phyloP scores from a whole-genome alignment of 257 asterid species.

The Jasminum sambac region DNA sequence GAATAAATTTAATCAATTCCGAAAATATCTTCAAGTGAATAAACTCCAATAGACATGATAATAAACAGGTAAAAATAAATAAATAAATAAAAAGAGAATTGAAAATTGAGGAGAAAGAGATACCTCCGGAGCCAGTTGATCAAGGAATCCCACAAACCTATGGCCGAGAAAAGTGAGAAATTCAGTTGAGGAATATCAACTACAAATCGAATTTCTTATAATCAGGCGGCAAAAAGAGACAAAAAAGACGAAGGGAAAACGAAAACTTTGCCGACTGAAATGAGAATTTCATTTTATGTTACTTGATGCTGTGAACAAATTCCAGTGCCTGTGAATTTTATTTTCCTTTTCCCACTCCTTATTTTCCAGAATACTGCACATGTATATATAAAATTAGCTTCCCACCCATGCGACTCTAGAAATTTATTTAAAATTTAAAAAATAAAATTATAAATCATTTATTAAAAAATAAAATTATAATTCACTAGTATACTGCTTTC shows the following conservation, averaged over 20 bases:
- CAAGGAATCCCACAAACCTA: conserved; percentile 82
- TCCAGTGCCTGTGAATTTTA: background rate
- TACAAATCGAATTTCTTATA: conserved; percentile 5
- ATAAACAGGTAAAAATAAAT: background rate
- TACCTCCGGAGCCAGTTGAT: conserved; percentile 93
- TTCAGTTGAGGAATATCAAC: conserved; percentile 14
- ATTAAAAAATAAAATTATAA: too few relatives aligned
- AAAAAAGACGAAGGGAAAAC: conserved; percentile 15
- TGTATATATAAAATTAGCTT: too few relatives aligned
- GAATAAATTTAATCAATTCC: too few relatives aligned
- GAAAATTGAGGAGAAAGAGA: background rate
- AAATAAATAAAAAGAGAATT: background rate
- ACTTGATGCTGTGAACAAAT: background rate
- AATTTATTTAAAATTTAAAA: too few relatives aligned
- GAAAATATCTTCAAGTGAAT: too few relatives aligned
- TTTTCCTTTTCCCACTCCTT: background rate
- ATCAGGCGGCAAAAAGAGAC: conserved; percentile 24
- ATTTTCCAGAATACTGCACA: too few relatives aligned
- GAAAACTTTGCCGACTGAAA: conserved; percentile 36
- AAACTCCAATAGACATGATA: background rate
- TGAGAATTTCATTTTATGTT: conserved; percentile 1
- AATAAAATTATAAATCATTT: too few relatives aligned
- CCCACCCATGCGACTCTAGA: too few relatives aligned
- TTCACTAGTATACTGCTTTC: too few relatives aligned
- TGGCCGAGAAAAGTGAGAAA: conserved; percentile 25